A percentile compares a stretch with the other conserved stretches of the same genome.
phyloP scores from a whole-genome alignment of 345 rosid genomes.

The Hypericum perforatum region DNA sequence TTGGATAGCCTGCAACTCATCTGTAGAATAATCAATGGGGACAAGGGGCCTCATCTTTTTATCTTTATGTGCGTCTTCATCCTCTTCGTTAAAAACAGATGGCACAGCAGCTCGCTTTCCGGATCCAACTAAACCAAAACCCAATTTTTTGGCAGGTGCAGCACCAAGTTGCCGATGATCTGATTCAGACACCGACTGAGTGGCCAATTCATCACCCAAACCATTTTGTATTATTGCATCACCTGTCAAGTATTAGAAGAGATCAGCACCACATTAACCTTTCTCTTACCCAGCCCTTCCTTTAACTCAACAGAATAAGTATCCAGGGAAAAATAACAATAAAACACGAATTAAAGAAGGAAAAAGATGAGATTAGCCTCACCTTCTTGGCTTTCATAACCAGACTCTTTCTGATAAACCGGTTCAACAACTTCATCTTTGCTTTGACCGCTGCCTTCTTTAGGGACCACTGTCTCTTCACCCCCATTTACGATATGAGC shows the following conservation, averaged over 20 bases:
- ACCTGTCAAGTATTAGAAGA: conserved; percentile 19
- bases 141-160: conserved; percentile 69
- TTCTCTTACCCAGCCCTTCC: background rate
- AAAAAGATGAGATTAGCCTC: background rate
- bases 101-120: conserved; percentile 87
- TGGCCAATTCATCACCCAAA: conserved; percentile 35
- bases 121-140: conserved; percentile 92
- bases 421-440: conserved; percentile 31
- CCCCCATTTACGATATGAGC: conserved; percentile 37
- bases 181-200: conserved; percentile 29
- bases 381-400: conserved; percentile 25
- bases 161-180: conserved; percentile 38
- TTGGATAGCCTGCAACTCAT: conserved; percentile 77
- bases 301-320: background rate
- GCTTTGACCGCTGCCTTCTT: conserved; percentile 28
- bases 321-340: background rate
- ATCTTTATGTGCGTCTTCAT: conserved; percentile 75
- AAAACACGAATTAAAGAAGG: background rate
- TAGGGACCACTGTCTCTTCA: conserved; percentile 21
- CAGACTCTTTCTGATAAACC: conserved; percentile 17
- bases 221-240: conserved; percentile 52
- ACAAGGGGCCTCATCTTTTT: conserved; percentile 93
- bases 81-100: conserved; percentile 90
- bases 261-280: conserved; percentile 6
- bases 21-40: conserved; percentile 91